phyloP scores from a whole-genome alignment of 2,329 filamentous ascomycete genomes.

The Calonectria hongkongensis region DNA sequence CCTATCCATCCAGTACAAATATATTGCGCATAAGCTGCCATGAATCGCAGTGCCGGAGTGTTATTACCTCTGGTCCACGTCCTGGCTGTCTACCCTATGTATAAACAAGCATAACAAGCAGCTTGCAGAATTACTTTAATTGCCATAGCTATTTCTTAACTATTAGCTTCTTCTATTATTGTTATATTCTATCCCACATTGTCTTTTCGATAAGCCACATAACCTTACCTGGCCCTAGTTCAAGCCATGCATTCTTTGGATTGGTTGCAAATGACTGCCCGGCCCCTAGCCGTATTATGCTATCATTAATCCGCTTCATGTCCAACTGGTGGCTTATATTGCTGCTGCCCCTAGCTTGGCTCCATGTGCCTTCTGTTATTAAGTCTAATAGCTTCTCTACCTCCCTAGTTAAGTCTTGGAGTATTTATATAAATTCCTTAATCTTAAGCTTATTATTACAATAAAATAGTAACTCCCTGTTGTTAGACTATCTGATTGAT shows the following conservation, averaged over 20 bases:
- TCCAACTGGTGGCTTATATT: neutral
- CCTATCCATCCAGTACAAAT: neutral
- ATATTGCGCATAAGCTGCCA: slow-evolving; percentile 10
- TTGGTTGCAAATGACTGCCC: neutral
- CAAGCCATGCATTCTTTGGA: neutral
- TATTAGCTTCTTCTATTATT: neutral
- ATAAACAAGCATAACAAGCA: neutral
- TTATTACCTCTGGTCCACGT: neutral
- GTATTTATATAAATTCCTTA: neutral
- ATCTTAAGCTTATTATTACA: neutral
- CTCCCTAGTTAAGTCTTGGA: neutral
- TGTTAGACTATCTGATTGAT: neutral
- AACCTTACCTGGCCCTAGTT: neutral
- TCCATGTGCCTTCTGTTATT: neutral
- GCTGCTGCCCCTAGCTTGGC: neutral
- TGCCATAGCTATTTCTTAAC: neutral
- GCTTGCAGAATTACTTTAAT: neutral
- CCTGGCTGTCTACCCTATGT: neutral
- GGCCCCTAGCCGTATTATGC: neutral
- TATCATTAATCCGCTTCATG: neutral
- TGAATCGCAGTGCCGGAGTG: neutral
- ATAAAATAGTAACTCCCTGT: neutral
- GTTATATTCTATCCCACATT: neutral
- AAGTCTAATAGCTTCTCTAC: neutral
- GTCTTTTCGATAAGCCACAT: neutral